Conservation (phyloP, 805 yeast genomes). For the Teunomyces pallodes region DNA sequence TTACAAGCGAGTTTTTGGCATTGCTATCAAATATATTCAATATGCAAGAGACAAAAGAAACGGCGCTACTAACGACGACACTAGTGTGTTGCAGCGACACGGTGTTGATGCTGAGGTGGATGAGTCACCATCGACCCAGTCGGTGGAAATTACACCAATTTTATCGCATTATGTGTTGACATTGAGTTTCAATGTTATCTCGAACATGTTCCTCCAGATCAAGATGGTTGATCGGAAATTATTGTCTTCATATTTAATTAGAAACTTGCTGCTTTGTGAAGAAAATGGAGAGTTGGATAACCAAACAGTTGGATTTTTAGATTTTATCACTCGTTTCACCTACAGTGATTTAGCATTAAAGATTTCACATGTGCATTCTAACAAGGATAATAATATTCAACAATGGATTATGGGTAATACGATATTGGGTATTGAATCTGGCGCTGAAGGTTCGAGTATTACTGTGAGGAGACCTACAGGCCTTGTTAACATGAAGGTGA, state of each 20-base stretch:
- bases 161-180: conserved; percentile 60
- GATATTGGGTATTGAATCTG: conserved; percentile 55
- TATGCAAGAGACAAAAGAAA: conserved; percentile 54
- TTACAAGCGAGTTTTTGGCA: conserved; percentile 75
- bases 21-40: conserved; percentile 76
- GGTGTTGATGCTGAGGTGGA: conserved; percentile 54
- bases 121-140: conserved; percentile 51
- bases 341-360: conserved; percentile 60
- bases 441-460: conserved; percentile 42
- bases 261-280: conserved; percentile 43
- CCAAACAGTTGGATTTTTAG: conserved; percentile 61
- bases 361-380: conserved; percentile 16
- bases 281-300: conserved; percentile 35
- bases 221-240: conserved; percentile 54
- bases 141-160: conserved; percentile 41
- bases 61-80: conserved; percentile 9
- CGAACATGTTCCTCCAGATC: conserved; percentile 70
- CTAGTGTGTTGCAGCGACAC: conserved; percentile 24
- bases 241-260: conserved; percentile 60
- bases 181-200: conserved; percentile 65
- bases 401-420: conserved; percentile 65
- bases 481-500: conserved; percentile 44
- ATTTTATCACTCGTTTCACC: conserved; percentile 65
- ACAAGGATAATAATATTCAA: conserved; percentile 16
- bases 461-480: conserved; percentile 69